A percentile compares a stretch with the other conserved stretches of the same genome.
Evolutionary conservation across 2,329 filamentous ascomycete species (phyloP).

Genomic region (Phyllosticta paracitricarpa): DNA sequence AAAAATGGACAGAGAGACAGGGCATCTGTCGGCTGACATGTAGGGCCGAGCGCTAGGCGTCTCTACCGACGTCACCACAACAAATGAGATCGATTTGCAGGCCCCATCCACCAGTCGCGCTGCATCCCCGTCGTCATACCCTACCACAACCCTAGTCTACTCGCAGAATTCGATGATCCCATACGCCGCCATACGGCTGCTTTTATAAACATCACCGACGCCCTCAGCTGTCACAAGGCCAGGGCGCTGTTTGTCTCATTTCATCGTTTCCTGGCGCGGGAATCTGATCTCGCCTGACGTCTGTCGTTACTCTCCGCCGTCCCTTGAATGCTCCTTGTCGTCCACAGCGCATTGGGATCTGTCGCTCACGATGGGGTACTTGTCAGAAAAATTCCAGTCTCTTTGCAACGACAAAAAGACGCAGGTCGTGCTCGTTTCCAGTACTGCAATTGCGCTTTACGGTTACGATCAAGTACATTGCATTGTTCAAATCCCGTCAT

Average conservation of each 20-base stretch:
- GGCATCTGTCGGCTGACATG: neutral
- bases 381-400: neutral
- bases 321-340: neutral
- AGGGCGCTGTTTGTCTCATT: neutral
- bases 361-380: neutral
- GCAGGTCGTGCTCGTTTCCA: constrained; percentile 44
- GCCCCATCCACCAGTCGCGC: neutral
- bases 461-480: constrained; percentile 30
- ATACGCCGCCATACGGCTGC: neutral
- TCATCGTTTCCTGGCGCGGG: too few relatives aligned
- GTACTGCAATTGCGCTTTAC: constrained; percentile 46
- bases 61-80: neutral
- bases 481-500: neutral
- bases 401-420: constrained; percentile 25
- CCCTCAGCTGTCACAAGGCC: neutral
- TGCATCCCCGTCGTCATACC: neutral
- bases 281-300: neutral
- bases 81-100: neutral
- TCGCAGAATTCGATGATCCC: neutral
- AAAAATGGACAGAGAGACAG: neutral
- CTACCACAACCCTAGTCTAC: neutral
- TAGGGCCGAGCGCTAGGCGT: neutral
- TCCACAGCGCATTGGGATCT: neutral
- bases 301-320: neutral
- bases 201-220: neutral